Conservation (phyloP, 345 rosid species). For the Psidium guajava region DNA sequence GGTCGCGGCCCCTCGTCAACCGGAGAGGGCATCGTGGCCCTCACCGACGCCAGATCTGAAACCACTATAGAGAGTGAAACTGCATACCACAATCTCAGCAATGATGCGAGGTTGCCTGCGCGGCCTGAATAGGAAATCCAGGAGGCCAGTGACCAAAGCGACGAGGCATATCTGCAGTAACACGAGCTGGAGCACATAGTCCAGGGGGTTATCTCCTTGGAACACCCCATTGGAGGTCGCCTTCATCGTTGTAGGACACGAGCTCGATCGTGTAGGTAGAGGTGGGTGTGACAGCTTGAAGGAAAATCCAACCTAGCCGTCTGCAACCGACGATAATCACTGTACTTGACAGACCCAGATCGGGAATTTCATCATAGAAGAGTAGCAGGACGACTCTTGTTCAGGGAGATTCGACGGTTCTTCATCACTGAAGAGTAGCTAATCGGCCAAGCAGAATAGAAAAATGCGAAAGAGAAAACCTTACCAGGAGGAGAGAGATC, state of each 20-base stretch:
- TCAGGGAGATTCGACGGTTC: no score
- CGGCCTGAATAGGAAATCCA: conserved; percentile 59
- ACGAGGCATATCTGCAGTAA: conserved; percentile 79
- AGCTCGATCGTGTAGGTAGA: neutral
- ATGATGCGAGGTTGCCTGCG: conserved; percentile 88
- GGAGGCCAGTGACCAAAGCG: conserved; percentile 56
- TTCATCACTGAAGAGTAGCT: no score
- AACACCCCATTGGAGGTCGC: conserved; percentile 80
- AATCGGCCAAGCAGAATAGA: neutral
- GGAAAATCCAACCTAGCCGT: no score
- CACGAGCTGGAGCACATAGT: conserved; percentile 66
- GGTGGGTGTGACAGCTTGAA: no score
- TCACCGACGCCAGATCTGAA: no score
- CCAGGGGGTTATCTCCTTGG: conserved; percentile 64
- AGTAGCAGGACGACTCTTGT: no score
- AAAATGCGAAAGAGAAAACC: neutral
- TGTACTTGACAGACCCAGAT: no score
- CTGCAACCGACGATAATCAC: no score
- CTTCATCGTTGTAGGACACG: conserved; percentile 53
- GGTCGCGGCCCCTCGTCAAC: no score
- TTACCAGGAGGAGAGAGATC: conserved; percentile 86
- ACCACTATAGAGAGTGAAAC: neutral
- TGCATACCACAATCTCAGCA: conserved; percentile 80
- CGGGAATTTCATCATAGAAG: no score
- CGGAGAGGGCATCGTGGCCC: no score